Base-by-base conservation (phyloP, 345 rosid species). In the Aurinia saxatilis region DNA sequence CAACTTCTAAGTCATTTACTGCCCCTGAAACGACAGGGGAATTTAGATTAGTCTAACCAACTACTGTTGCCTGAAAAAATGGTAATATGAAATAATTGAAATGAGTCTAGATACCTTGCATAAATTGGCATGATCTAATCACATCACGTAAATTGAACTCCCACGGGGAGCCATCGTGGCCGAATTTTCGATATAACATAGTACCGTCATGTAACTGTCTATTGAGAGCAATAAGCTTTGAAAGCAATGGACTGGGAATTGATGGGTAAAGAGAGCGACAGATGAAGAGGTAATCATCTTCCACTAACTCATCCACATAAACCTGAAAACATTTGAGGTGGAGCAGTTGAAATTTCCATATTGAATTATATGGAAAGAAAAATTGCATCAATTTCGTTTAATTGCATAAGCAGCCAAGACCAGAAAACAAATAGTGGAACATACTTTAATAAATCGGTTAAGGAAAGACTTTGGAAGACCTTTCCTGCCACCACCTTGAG, bases 401-500 rank as follows among this genome's bases (percentile, higher is more conserved):
- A 36, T 17, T 29, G 21, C 65, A 58, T 48, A 50, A 37, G 57
- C 23, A 48, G 30, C 56, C 38, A 12, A 10, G 36, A 55, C 37
- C 29, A 54, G 47, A 25, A 15, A 38, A 27, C 3, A 8, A 37
- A 15, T 48, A 35, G 46, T 25, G 30, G 30, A n/a, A 48, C 75
- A 14, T 75, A 90, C 98, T 88, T 92, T 92, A 7, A 85, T 84
- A 74, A 89, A 92, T 73, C 98, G 95, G 65, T 92, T 89, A 42
- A 92, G 82, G 68, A 92, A 92, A 47, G 98, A 92, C 75, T 78
- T 87, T 12, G 98, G 98, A 59, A 92, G 96, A 68, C 96, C 95
- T 79, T 92, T 92, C 73, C 98, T 77, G 42, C 98, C 98, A 72
- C 98, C 98, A 56, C 98, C 98, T 77, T 92, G 97, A 69, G 82